Conservation (phyloP, 805 yeast species). For the Barnettozyma wickerhamii region DNA sequence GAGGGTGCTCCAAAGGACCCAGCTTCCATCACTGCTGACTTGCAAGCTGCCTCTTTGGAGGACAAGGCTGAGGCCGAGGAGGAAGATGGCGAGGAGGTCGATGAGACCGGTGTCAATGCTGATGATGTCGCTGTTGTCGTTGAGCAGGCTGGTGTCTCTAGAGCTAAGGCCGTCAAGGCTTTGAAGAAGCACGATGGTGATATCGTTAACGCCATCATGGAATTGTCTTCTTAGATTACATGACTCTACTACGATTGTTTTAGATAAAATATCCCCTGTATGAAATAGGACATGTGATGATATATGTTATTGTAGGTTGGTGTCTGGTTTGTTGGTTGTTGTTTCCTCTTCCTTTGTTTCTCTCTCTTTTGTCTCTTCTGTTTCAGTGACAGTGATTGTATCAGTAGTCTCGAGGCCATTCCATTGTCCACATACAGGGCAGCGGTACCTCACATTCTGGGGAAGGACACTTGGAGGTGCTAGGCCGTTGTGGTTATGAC, state of each 20-base stretch:
- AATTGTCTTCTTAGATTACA: constrained; percentile 38
- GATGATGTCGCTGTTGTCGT: constrained; percentile 82
- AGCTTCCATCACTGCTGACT: constrained; percentile 78
- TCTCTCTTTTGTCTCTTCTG: neutral
- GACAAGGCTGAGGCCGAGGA: constrained; percentile 38
- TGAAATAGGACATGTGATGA: too few relatives aligned
- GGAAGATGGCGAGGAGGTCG: constrained; percentile 71
- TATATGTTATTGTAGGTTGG: neutral
- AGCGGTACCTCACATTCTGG: constrained; percentile 45
- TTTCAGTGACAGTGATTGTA: neutral
- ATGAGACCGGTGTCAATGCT: constrained; percentile 77
- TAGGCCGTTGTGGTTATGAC: constrained; percentile 71
- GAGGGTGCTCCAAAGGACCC: constrained; percentile 51
- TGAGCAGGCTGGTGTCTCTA: constrained; percentile 87
- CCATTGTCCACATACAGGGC: constrained; percentile 50
- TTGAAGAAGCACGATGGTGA: constrained; percentile 86
- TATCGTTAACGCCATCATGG: constrained; percentile 95
- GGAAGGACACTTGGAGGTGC: constrained; percentile 70
- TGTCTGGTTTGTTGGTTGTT: neutral
- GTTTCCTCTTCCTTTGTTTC: neutral
- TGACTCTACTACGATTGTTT: neutral
- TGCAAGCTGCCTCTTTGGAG: constrained; percentile 59
- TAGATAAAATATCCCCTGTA: too few relatives aligned
- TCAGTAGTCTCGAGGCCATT: constrained; percentile 16
- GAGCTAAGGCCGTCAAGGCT: constrained; percentile 89